Evolutionary conservation across 768 basidiomycete species (phyloP).

Genomic region (Termitomyces bulborhizus): DNA sequence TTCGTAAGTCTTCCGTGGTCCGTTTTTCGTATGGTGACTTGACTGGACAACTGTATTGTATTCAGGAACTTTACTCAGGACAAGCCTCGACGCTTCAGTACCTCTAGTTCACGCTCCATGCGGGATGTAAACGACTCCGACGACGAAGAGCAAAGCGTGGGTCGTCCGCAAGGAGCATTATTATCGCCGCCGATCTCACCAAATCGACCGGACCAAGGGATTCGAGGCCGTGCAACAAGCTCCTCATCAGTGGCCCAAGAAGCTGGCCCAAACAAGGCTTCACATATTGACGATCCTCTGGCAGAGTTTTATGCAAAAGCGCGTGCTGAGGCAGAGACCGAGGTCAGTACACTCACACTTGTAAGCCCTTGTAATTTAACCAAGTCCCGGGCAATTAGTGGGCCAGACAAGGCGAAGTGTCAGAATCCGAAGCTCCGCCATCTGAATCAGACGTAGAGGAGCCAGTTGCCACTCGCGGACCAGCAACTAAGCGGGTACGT

Average conservation of each 20-base stretch:
- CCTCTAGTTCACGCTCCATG: neutral
- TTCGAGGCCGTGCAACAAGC: neutral
- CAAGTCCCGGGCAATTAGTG: conserved; percentile 17
- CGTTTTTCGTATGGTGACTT: neutral
- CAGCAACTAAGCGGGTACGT: conserved; percentile 24
- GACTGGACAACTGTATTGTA: neutral
- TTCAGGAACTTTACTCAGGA: conserved; percentile 33
- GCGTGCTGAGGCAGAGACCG: conserved; percentile 37
- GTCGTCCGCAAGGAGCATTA: conserved; percentile 1
- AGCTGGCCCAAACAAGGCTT: conserved; percentile 1
- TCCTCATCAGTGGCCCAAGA: conserved; percentile 3
- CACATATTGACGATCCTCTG: conserved; percentile 43
- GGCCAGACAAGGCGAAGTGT: conserved; percentile 29
- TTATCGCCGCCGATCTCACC: conserved; percentile 14
- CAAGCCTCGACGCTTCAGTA: conserved; percentile 6
- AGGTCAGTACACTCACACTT: conserved; percentile 23
- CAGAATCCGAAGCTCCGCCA: conserved; percentile 23
- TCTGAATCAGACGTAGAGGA: conserved; percentile 17
- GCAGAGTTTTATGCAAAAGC: conserved; percentile 61
- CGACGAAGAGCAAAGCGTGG: conserved; percentile 14
- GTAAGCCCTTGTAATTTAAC: neutral
- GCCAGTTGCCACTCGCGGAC: conserved; percentile 8
- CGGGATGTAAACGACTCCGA: conserved; percentile 13
- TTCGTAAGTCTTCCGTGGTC: conserved; percentile 31
- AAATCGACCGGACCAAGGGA: neutral